These are phyloP conservation scores for Cruciata laevipes DNA, from an alignment of 257 asterid species.

Conservation along the genomic window DNA sequence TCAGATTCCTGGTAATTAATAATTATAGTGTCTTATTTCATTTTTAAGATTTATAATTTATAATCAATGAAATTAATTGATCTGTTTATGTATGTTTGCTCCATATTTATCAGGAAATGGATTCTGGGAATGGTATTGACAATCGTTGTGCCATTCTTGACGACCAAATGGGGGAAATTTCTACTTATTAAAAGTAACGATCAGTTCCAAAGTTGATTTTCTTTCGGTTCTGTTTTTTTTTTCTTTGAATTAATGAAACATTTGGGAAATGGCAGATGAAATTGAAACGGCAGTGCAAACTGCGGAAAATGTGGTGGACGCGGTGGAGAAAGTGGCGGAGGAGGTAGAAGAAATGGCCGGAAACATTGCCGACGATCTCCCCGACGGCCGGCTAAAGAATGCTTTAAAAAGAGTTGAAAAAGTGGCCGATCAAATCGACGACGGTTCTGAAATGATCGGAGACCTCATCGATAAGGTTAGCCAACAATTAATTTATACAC, in stretches of 20 bases:
- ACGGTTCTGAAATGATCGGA: conserved; percentile 14
- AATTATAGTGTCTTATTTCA: neutral
- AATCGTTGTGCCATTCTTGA: conserved; percentile 48
- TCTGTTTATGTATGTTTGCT: neutral
- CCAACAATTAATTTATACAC: neutral
- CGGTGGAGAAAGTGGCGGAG: conserved; percentile 26
- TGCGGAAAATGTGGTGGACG: conserved; percentile 21
- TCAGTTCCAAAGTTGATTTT: too few relatives aligned
- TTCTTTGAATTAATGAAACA: neutral
- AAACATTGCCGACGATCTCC: conserved; percentile 17
- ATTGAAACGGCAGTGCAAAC: conserved; percentile 14
- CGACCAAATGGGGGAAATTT: conserved; percentile 62
- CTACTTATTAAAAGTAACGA: conserved; percentile 45
- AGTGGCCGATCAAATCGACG: conserved; percentile 20
- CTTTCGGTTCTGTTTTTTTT: too few relatives aligned
- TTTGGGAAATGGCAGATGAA: conserved; percentile 10
- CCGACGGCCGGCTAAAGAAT: conserved; percentile 18
- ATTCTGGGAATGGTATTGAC: conserved; percentile 51
- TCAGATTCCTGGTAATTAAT: conserved; percentile 36
- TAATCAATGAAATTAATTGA: neutral
- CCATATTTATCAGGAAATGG: conserved; percentile 45
- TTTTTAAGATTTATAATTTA: neutral
- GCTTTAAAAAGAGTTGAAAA: conserved; percentile 13
- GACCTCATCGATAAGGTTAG: conserved; percentile 29
- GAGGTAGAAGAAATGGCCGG: conserved; percentile 24